Evolutionary conservation across 345 rosid species (phyloP).

Genomic region (Citrus unshiu): DNA sequence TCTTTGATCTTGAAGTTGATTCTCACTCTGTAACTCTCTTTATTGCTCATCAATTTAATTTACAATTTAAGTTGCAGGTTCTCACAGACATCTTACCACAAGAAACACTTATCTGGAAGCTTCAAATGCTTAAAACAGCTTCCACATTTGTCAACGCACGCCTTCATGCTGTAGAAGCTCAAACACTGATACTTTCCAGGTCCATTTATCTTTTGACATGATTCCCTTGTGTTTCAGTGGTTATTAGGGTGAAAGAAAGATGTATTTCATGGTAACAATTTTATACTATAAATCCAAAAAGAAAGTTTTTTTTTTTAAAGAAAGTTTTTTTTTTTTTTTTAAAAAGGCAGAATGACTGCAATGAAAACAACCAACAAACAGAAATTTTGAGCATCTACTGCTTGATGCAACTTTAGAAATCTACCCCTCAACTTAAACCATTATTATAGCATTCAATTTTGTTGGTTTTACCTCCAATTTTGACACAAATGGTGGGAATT

Average conservation of each 20-base stretch:
- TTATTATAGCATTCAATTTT: neutral
- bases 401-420: neutral
- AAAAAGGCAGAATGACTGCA: neutral
- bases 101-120: constrained; percentile 77
- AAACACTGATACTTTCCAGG: constrained; percentile 65
- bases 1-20: neutral
- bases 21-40: neutral
- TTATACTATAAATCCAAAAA: neutral
- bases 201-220: constrained; percentile 1
- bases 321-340: no score
- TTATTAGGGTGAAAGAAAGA: neutral
- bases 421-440: no score
- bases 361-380: neutral
- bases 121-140: constrained; percentile 62
- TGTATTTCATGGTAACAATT: neutral
- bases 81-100: constrained; percentile 49
- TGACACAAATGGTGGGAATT: neutral
- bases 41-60: neutral
- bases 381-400: neutral
- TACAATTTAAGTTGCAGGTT: constrained; percentile 42
- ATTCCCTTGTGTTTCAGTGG: neutral
- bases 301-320: no score
- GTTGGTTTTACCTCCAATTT: neutral
- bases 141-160: constrained; percentile 59
- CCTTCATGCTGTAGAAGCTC: constrained; percentile 68